Evolutionary conservation across 2,329 filamentous ascomycete genomes (phyloP), one percentile per base, ranked within the genome.

Genomic region (Fusarium sp.): DNA sequence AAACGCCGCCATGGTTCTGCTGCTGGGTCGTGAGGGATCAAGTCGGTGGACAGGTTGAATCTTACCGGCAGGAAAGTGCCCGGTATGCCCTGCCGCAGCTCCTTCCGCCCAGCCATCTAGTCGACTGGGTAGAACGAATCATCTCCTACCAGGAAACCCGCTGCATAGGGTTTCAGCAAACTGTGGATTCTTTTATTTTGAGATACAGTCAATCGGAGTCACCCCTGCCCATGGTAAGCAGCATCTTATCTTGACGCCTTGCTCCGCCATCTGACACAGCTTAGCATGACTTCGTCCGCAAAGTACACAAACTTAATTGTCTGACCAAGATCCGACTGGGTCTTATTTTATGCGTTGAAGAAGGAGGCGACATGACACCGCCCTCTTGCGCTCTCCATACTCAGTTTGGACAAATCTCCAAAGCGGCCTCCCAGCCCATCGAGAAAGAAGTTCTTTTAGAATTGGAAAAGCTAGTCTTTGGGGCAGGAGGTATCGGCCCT

Each of bases 1-100:
- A 65, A 28, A 63, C 69, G 5, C 50, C 69, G 0, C 72, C 71
- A n/a, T 75, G 73, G 73, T 64, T 69, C n/a, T 74, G 73, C 41
- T 75, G 73, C 30, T 75, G 72, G 73, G 71, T 74, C 9, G 66
- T 75, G n/a, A 73, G 68, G 49, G 72, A 72, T 30, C 71, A 75
- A 34, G 65, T 73, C n/a, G 72, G 62, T 10, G 73, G 71, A 8
- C 67, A 69, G 37, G 70, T 75, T 34, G 73, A 75, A 46, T 70
- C 73, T 37, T 68, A 74, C 34, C 57, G 64, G 18, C 73, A 75
- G 34, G 67, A 75, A 38, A 75, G 73, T 36, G 73, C 69, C 18
- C 62, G 72, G 26, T 75, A 75, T 62, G 73, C 73, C 28, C 65
- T 75, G 2, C 65, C 69, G 2, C 69, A 67, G n/a, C 61, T 75